Percentiles rank a stretch among this genome's conserved stretches.
Evolutionary conservation across 768 basidiomycete species (phyloP).

Genomic region (Tubosaeta brunneosetosa): DNA sequence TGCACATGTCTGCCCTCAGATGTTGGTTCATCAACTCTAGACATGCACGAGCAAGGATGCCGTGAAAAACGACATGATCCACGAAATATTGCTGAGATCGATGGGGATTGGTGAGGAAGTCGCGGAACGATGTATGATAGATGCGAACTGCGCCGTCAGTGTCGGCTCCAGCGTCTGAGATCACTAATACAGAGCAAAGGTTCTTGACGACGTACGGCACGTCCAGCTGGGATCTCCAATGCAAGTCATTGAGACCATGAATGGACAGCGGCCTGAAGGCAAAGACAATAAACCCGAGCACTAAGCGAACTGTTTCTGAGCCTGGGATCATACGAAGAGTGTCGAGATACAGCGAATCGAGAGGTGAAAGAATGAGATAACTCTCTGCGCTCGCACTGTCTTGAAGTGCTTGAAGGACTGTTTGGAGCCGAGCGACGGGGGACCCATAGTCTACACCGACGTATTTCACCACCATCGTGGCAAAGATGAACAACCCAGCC

Average conservation of each 20-base stretch:
- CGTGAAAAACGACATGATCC: constrained; percentile 9
- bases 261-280: constrained; percentile 13
- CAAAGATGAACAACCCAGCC: constrained; percentile 26
- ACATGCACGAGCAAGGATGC: constrained; percentile 10
- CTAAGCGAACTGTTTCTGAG: constrained; percentile 4
- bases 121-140: constrained; percentile 21
- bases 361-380: constrained; percentile 8
- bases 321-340: constrained; percentile 9
- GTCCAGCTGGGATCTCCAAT: constrained; percentile 7
- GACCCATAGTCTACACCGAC: constrained; percentile 10
- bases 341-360: constrained; percentile 16
- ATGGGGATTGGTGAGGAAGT: constrained; percentile 12
- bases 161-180: constrained; percentile 4
- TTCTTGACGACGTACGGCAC: constrained; percentile 7
- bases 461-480: constrained; percentile 26
- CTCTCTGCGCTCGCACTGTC: neutral
- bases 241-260: constrained; percentile 9
- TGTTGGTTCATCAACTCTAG: constrained; percentile 15
- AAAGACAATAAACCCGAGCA: constrained; percentile 13
- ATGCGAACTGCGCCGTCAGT: constrained; percentile 10
- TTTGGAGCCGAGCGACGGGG: constrained; percentile 8
- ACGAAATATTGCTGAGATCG: constrained; percentile 16
- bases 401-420: constrained; percentile 8
- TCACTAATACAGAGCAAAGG: constrained; percentile 14
- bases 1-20: constrained; percentile 13